Evolutionary conservation across 1,139 yeast genomes (phyloP), one percentile per base, ranked within the genome.

Genomic region (Debaryomyces psychrophilus): DNA sequence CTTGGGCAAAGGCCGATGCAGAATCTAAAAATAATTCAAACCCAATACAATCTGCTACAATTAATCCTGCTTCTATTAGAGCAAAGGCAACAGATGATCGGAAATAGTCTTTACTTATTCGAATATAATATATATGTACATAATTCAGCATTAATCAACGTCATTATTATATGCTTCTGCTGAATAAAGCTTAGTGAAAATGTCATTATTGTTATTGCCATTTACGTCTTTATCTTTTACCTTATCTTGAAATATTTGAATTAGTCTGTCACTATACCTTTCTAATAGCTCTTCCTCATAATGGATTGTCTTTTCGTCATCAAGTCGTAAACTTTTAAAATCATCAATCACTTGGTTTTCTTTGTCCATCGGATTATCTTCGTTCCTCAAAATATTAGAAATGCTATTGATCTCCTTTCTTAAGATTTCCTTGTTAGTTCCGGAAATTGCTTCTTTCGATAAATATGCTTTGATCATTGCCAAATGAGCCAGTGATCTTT

Each of bases 1-100:
- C 76, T 1, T 73, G 78, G 78, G 65, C 66, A 42, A 58, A 62
- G 40, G 75, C 77, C 2, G 71, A 69, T 43, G 38, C 26, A 12
- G 59, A 59, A 27, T 46, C 64, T n/a, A 56, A 57, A 22, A n/a
- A 31, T 7, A 60, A 58, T 12, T 50, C 55, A n/a, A 56, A 68
- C 45, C 76, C 79, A 3, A 69, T 74, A 17, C 61, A 67, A 40
- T 46, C 70, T 3, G 68, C 79, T 8, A 48, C 56, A 0, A 57
- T 72, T 20, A 68, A 63, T 47, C 75, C 77, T 39, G 28, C 28
- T 26, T 8, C 28, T 4, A 26, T 5, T 20, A 29, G 5, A 5
- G n/a, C 18, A 60, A 70, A 48, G 50, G 51, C 29, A 59, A 45
- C 50, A 23, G 40, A 41, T 37, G 23, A 33, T 14, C 12, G 26